phyloP scores from a whole-genome alignment of 371 early-diverging fungal species.

The Apophysomyces variabilis region DNA sequence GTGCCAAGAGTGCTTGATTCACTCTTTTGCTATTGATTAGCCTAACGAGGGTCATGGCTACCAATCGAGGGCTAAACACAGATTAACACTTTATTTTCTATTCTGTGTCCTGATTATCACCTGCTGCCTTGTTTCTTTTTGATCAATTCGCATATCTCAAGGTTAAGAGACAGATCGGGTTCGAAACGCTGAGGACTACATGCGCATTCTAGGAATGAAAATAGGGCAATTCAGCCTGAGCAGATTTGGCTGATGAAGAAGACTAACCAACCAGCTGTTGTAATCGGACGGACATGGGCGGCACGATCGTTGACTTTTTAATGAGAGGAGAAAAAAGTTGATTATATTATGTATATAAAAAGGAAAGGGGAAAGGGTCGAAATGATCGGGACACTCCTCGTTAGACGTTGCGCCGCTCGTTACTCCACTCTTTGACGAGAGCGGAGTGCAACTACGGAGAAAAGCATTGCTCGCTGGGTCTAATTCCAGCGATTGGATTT shows the following conservation, averaged over 20 bases:
- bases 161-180: slow-evolving; percentile 85
- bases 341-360: not conserved
- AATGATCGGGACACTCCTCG: not conserved
- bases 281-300: slow-evolving; percentile 20
- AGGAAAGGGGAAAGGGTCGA: not conserved
- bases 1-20: slow-evolving; percentile 73
- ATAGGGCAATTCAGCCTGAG: not conserved
- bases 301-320: not conserved
- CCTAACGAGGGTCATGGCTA: slow-evolving; percentile 80
- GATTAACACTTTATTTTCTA: not conserved
- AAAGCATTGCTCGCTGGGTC: too few relatives aligned
- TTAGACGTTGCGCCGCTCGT: too few relatives aligned
- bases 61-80: slow-evolving; percentile 76
- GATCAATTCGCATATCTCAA: slow-evolving; percentile 93
- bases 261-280: slow-evolving; percentile 25
- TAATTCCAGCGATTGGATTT: too few relatives aligned
- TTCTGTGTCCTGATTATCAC: slow-evolving; percentile 50
- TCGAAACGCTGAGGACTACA: slow-evolving; percentile 73
- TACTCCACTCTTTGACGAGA: too few relatives aligned
- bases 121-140: slow-evolving; percentile 86
- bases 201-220: slow-evolving; percentile 65
- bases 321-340: not conserved
- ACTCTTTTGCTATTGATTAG: slow-evolving; percentile 76
- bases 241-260: not conserved
- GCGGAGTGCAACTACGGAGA: too few relatives aligned